Evolutionary conservation across 2,329 filamentous ascomycete genomes (phyloP), one percentile per base, ranked within the genome.

Genomic region (Ophiosphaerella korrae): DNA sequence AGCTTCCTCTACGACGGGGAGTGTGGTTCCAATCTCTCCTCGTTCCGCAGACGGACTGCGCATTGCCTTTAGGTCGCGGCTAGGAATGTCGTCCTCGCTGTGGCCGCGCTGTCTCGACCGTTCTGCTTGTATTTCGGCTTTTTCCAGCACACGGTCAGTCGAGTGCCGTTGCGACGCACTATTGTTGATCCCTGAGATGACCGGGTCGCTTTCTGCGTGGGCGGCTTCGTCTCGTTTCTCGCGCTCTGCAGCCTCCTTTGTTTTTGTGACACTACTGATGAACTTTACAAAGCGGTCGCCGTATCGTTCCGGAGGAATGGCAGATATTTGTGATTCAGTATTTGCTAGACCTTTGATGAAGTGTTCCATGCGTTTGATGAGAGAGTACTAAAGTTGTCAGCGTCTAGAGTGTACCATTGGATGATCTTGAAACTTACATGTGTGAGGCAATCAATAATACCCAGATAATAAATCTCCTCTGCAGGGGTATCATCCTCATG

Each of bases 371-470:
- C 94, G 93, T 78, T 99, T 99, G 75, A 96, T 84, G 58, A 92
- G 86, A 61, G 92, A 92, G 73, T 97, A 99, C 90, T 96, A 64
- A 23, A 23, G 7, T 8, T 29, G 26, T 29, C 6, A 29, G 26
- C 26, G 2, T 29, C 11, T 11, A 6, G 26, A 29, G 26, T 11
- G 7, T 8, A 29, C 26, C 26, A 11, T 29, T 29, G 26, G 2
- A 29, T 29, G 11, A 29, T 8, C 7, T 2, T 29, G 26, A 29
- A 8, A 45, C 90, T 85, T 82, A 96, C 92, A 73, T 97, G 91
- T 64, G 94, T 99, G 66, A 99, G 80, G 74, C 94, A 99, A 75
- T 99, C 94, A 73, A 99, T 99, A 64, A 99, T 95, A 32, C 94
- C 95, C 7, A 99, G 84, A 71, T 99, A 99, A 75, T 99, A 99